A percentile compares a stretch with the other conserved stretches of the same genome.
phyloP scores from a whole-genome alignment of 2,329 filamentous ascomycete genomes.

The Coniochaeta sp. region DNA sequence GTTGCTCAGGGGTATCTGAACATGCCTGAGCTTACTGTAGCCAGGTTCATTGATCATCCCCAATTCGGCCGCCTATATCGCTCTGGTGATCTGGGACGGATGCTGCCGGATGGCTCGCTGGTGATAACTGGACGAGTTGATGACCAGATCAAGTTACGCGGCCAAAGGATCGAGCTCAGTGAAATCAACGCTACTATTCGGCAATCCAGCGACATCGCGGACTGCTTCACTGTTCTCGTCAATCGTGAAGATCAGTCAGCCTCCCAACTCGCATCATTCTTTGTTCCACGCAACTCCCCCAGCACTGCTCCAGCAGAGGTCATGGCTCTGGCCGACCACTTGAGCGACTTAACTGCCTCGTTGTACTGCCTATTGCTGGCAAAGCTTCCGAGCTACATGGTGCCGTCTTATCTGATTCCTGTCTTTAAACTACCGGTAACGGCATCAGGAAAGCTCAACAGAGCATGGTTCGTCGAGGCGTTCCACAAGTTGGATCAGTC shows the following conservation, averaged over 20 bases:
- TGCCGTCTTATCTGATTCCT: constrained; percentile 68
- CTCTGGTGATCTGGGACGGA: constrained; percentile 73
- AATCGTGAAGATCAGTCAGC: constrained; percentile 26
- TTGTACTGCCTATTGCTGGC: constrained; percentile 50
- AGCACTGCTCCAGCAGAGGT: constrained; percentile 22
- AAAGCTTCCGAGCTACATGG: constrained; percentile 67
- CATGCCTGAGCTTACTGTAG: constrained; percentile 50
- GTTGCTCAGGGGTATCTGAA: constrained; percentile 70
- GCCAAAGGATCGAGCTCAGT: constrained; percentile 70
- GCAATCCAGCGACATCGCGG: constrained; percentile 39
- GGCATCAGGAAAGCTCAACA: constrained; percentile 68
- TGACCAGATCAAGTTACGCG: constrained; percentile 75
- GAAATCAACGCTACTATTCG: constrained; percentile 65
- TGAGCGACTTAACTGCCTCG: constrained; percentile 24
- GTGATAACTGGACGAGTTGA: constrained; percentile 68
- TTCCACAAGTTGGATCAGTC: constrained; percentile 39
- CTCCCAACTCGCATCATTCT: constrained; percentile 62
- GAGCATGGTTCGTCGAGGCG: constrained; percentile 37
- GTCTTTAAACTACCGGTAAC: constrained; percentile 65
- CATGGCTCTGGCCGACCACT: constrained; percentile 26
- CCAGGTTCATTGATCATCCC: constrained; percentile 64
- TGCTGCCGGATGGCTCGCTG: constrained; percentile 71
- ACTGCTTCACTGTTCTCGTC: constrained; percentile 59
- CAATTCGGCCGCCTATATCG: constrained; percentile 68
- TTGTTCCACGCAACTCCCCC: constrained; percentile 37